phyloP scores from a whole-genome alignment of 768 basidiomycete species.

The Pulveroboletus sp. region DNA sequence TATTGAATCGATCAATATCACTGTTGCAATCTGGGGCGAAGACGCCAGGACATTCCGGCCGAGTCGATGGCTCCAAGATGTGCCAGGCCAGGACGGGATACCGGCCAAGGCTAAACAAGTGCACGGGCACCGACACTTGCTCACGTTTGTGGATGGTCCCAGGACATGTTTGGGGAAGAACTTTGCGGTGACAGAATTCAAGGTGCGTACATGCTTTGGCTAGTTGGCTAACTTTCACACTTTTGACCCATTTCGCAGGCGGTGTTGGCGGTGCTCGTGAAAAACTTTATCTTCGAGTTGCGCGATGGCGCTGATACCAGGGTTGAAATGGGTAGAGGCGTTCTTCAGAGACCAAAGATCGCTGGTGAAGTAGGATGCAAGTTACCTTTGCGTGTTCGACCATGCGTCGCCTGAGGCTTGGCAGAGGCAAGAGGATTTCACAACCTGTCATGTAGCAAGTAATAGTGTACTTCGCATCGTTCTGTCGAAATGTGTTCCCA shows the following conservation, averaged over 20 bases:
- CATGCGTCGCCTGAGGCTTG: background rate
- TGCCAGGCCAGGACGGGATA: constrained; percentile 14
- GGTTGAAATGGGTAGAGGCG: constrained; percentile 2
- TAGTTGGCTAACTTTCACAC: background rate
- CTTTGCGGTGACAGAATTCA: constrained; percentile 42
- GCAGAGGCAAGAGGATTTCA: too few relatives aligned
- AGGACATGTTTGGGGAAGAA: constrained; percentile 46
- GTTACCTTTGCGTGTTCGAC: constrained; percentile 21
- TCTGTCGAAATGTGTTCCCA: too few relatives aligned
- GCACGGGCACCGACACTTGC: constrained; percentile 46
- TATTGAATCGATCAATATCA: constrained; percentile 47
- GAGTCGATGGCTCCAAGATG: constrained; percentile 54
- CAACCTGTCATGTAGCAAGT: too few relatives aligned
- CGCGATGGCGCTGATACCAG: constrained; percentile 34
- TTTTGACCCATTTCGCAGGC: constrained; percentile 34
- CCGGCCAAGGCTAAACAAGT: constrained; percentile 35
- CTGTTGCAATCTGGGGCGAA: constrained; percentile 56
- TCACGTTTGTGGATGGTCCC: constrained; percentile 50
- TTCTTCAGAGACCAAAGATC: constrained; percentile 9
- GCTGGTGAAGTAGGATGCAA: constrained; percentile 20
- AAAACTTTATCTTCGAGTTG: constrained; percentile 35
- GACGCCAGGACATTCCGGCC: constrained; percentile 59
- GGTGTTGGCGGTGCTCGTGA: constrained; percentile 39
- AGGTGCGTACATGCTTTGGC: too few relatives aligned
- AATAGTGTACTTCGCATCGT: too few relatives aligned